Evolutionary conservation across 2,329 filamentous ascomycete genomes (phyloP), one percentile per base, ranked within the genome.

Genomic region (Aspergillus sp.): DNA sequence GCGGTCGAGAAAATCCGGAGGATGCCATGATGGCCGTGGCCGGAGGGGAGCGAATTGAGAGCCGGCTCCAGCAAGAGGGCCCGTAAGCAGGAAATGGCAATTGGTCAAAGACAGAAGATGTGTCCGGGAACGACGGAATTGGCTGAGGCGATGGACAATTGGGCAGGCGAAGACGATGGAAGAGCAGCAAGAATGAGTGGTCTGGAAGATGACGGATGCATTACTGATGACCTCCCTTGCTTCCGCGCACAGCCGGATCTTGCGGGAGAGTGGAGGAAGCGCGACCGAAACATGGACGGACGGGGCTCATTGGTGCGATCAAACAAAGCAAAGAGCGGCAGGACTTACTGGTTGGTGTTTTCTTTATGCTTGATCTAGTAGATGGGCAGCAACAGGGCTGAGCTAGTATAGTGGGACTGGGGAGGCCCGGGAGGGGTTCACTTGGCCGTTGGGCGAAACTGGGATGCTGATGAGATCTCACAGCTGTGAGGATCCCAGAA

Each of bases 121-220:
- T 39, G 53, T 21, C 66, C 67, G 69, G 68, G 64, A 70, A 55
- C 59, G 58, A 55, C 61, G 62, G 62, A 61, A 64, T 55, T 14
- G 57, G 59, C 57, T 66, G 63, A 63, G 59, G 64, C 62, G 62
- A 64, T 64, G 51, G 50, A 56, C 50, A 52, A 55, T 56, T 31
- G 51, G 47, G 52, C 47, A 27, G 50, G 54, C 27, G 56, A 52
- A 48, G 47, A 55, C 41, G 39, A 45, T 53, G 35, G 50, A 41
- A 41, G 47, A 19, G 33, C 41, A 23, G 33, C 33, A 46, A 58
- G n/a, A 43, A 21, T 27, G 21, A 52, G 33, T 47, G 52, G 43
- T 12, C 23, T 61, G 51, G 52, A 55, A 44, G 58, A 37, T 46
- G 63, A 66, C 65, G 68, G 60, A 68, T 65, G 68, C 63, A 61